Conservation (phyloP, 106 monocot genomes). For the Dioscorea dumetorum region DNA sequence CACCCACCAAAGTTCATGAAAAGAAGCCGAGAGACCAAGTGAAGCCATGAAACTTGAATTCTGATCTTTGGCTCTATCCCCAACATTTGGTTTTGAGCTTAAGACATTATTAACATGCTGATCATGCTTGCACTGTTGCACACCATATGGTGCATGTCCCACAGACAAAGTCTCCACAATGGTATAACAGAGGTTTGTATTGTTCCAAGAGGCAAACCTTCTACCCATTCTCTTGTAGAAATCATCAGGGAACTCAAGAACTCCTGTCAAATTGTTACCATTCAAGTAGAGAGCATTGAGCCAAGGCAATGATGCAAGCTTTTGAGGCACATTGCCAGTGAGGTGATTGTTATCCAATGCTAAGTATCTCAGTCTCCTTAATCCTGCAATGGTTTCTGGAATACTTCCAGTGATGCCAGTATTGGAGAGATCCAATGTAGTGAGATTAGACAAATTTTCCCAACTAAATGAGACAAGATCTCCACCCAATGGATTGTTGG, state of each 20-base stretch:
- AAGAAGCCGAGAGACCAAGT: conserved; percentile 14
- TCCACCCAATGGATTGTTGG: conserved; percentile 58
- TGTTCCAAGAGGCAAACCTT: conserved; percentile 80
- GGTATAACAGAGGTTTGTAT: conserved; percentile 60
- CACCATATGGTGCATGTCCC: conserved; percentile 45
- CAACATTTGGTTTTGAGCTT: not conserved
- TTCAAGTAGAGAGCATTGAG: conserved; percentile 51
- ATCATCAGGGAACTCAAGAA: conserved; percentile 37
- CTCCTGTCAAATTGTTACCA: conserved; percentile 61
- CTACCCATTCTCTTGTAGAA: conserved; percentile 68
- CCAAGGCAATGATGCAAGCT: conserved; percentile 37
- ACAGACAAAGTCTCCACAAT: conserved; percentile 5
- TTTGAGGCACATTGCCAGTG: conserved; percentile 30
- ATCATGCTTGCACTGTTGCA: conserved; percentile 39
- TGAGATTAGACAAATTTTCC: conserved; percentile 38
- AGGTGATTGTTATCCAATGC: conserved; percentile 61
- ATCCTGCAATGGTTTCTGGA: conserved; percentile 42
- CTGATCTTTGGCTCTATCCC: conserved; percentile 9
- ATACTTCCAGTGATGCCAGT: conserved; percentile 35
- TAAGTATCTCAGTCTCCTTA: conserved; percentile 49
- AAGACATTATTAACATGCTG: not conserved
- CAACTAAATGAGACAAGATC: conserved; percentile 24
- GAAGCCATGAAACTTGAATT: conserved; percentile 17
- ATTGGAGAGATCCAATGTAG: conserved; percentile 59
- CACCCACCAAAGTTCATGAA: conserved; percentile 23